These are phyloP conservation scores for Yarrowia bubula DNA, from an alignment of 805 yeast genomes.

Conservation along the genomic window DNA sequence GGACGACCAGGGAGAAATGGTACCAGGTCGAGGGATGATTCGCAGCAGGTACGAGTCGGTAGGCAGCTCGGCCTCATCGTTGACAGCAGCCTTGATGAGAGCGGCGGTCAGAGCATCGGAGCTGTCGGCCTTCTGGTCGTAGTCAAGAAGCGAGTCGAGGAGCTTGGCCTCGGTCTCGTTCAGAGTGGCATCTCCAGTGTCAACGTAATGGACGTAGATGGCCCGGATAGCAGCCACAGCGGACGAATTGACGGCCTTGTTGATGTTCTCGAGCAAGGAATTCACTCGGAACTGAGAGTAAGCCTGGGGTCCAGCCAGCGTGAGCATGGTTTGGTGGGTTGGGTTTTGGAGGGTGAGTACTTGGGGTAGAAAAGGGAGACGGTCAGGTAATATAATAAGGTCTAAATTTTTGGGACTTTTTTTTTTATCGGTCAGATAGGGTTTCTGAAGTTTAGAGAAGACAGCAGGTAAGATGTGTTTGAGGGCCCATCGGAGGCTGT, in stretches of 20 bases:
- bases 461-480: not conserved
- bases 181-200: constrained; percentile 46
- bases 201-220: constrained; percentile 76
- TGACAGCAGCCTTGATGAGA: constrained; percentile 43
- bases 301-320: constrained; percentile 86
- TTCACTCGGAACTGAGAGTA: constrained; percentile 82
- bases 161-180: constrained; percentile 39
- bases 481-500: not conserved
- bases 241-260: constrained; percentile 63
- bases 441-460: not conserved
- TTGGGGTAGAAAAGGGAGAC: not conserved
- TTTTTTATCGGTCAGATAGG: constrained; percentile 25
- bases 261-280: constrained; percentile 67
- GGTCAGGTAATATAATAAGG: constrained; percentile 3
- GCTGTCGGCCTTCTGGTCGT: constrained; percentile 64
- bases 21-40: constrained; percentile 88
- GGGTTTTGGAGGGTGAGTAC: constrained; percentile 1
- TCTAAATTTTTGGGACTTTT: constrained; percentile 25
- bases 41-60: constrained; percentile 57
- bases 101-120: constrained; percentile 47
- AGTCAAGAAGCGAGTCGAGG: constrained; percentile 63
- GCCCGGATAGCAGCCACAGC: constrained; percentile 71
- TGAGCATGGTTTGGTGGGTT: constrained; percentile 37
- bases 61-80: constrained; percentile 36
- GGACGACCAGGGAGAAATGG: constrained; percentile 98